These are phyloP conservation scores for Monilinia aucupariae DNA, from an alignment of 2,329 filamentous ascomycete genomes.

Conservation along the genomic window DNA sequence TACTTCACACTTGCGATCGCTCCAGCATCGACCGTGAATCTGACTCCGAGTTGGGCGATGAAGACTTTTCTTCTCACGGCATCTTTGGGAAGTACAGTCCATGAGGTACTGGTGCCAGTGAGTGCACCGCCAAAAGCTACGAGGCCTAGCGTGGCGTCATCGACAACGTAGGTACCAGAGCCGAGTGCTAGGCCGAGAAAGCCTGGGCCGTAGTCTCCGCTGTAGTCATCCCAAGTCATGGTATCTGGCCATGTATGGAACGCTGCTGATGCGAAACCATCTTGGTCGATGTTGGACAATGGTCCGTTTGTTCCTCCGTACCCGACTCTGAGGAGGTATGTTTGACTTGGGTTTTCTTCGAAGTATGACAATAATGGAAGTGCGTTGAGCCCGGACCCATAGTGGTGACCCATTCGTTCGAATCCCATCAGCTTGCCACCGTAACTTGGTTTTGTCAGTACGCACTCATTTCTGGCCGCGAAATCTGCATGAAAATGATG, in stretches of 20 bases:
- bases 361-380: conserved; percentile 50
- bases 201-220: conserved; percentile 52
- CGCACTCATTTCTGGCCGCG: neutral
- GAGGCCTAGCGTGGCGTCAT: conserved; percentile 43
- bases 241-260: conserved; percentile 55
- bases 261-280: conserved; percentile 49
- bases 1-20: conserved; percentile 40
- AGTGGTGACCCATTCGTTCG: conserved; percentile 53
- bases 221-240: conserved; percentile 51
- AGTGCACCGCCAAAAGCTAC: conserved; percentile 46
- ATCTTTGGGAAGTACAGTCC: conserved; percentile 41
- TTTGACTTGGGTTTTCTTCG: conserved; percentile 42
- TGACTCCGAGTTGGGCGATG: conserved; percentile 42
- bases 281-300: conserved; percentile 49
- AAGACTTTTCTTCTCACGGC: conserved; percentile 45
- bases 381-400: conserved; percentile 53
- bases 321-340: conserved; percentile 48
- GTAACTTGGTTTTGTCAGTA: conserved; percentile 3
- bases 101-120: conserved; percentile 21
- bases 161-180: conserved; percentile 45
- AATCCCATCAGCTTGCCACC: conserved; percentile 37
- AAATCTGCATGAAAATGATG: neutral
- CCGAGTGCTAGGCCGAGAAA: conserved; percentile 49
- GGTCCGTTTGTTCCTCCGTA: conserved; percentile 50
- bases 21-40: conserved; percentile 42